Evolutionary conservation across 139 green algal genomes (phyloP), one percentile per base, ranked within the genome.

Genomic region (Picochlorum sp.): DNA sequence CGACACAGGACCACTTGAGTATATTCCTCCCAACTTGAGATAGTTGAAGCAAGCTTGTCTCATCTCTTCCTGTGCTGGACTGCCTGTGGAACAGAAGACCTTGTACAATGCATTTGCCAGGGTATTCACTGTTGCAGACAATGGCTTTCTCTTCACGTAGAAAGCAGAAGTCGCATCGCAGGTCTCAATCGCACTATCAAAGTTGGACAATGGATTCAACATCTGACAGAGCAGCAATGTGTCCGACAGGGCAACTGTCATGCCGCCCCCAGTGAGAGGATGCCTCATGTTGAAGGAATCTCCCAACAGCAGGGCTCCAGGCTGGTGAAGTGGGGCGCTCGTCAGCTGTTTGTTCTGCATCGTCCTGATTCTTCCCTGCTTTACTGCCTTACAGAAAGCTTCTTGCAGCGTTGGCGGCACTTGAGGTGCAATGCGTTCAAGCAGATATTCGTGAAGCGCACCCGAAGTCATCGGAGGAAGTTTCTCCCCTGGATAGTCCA

Each of bases 251-350:
- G 92, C 92, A 9, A 98, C 92, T 3, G 84, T 91, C 84, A 90
- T 90, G 58, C 84, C 84, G 20, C 83, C 82, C 24, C 87, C 89
- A 0, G 88, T 95, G 32, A 98, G 75, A n/a, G 92, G 92, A 73
- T 97, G 93, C 5, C 92, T 79, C 92, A 98, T 98, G 85, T 98
- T 98, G 82, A 98, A 98, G 1, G 92, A 90, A 68, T 98, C 92
- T 4, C 92, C 92, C 69, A 98, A 82, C 58, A 98, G 78, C 62
- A 98, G 76, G 0, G 90, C 92, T 20, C 90, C 86, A 4, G 84
- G 75, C 20, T 80, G 76, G 66, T 93, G 88, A 61, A 93, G 63
- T 8, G 88, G 88, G n/a, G 74, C 60, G 7, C 77, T 71, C n/a
- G 64, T 69, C 23, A 77, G 18, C 64, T 70, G 61, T 9, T 51